These are phyloP conservation scores for Tillandsia fasciculata DNA, from an alignment of 176 grass and related monocot genomes.

Conservation along the genomic window DNA sequence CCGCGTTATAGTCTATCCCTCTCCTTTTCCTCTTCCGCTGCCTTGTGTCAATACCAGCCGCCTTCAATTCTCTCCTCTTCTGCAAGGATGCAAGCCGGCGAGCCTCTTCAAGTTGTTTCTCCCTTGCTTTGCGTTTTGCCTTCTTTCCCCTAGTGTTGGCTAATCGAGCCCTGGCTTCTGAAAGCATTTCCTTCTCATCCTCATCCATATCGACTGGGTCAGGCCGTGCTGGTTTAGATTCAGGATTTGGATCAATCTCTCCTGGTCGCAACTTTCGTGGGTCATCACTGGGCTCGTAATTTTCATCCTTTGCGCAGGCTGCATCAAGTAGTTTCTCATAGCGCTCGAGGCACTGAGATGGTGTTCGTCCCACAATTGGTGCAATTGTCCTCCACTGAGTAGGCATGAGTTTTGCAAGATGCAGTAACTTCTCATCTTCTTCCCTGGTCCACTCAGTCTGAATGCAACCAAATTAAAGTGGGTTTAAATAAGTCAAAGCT, in stretches of 20 bases:
- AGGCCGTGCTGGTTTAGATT: conserved; percentile 88
- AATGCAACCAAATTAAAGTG: not conserved
- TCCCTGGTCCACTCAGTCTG: conserved; percentile 98
- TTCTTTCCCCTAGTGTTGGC: conserved; percentile 95
- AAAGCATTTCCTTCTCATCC: conserved; percentile 98
- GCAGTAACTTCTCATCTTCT: conserved; percentile 90
- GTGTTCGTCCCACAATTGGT: conserved; percentile 93
- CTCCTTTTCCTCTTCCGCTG: conserved; percentile 71
- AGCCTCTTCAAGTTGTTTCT: conserved; percentile 94
- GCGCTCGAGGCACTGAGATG: conserved; percentile 84
- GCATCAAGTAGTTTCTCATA: conserved; percentile 92
- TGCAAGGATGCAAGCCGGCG: conserved; percentile 86
- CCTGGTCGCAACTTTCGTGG: conserved; percentile 81
- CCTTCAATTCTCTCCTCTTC: conserved; percentile 86
- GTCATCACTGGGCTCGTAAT: conserved; percentile 77
- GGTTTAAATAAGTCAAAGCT: not conserved
- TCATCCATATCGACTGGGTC: conserved; percentile 97
- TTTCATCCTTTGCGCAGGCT: conserved; percentile 83
- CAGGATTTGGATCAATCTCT: conserved; percentile 89
- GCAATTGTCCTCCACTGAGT: conserved; percentile 97
- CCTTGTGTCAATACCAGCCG: conserved; percentile 70
- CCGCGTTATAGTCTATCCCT: conserved; percentile 88
- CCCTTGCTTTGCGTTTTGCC: conserved; percentile 85
- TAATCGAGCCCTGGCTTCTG: conserved; percentile 82
- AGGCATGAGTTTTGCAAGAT: conserved; percentile 99